Base-by-base conservation (phyloP, 2,329 filamentous ascomycete species). In the Periconia digitata region DNA sequence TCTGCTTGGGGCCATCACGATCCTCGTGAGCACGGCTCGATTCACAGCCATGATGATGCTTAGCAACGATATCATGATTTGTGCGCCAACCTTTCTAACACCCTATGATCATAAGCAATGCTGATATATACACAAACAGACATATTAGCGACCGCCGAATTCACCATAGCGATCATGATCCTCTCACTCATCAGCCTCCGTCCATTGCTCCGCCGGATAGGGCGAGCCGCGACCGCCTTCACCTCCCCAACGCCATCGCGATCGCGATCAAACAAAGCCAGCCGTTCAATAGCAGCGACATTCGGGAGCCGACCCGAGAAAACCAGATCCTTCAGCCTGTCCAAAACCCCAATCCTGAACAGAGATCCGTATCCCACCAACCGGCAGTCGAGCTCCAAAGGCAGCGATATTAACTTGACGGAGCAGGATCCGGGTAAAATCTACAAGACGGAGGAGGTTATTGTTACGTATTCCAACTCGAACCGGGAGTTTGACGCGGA, bases 61-160 rank as follows among this genome's bases (percentile, higher is more conserved):
- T 5, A 18, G 34, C 8, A 48, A 48, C 40, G 40, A 48, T 27
- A 48, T 48, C 29, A 41, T 36, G 6, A 48, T 48, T 27, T 48
- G 46, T 48, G 40, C 10, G 43, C 2, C 20, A 10, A 20, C 22
- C 35, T 12, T 32, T 15, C 27, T 10, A 5, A 6, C 4, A 10
- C 10, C 10, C 10, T 32, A 32, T 13, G n/a, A 32, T 32, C 27
- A n/a, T n/a, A n/a, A n/a, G n/a, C n/a, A n/a, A n/a, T n/a, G n/a
- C n/a, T 1, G 2, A 2, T 10, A 10, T 15, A 15, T 5, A 44
- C 20, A 16, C 13, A 17, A 22, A n/a, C 24, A 48, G 46, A 48
- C n/a, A 48, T 48, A 12, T 41, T 48, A n/a, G 46, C 46, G 13
- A 48, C 29, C 16, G 41, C 46, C 13, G 46, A 48, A 48, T 48